Evolutionary conservation across 495 filamentous ascomycete genomes (phyloP).

Genomic region (Friedmanniomyces endolithicus): DNA sequence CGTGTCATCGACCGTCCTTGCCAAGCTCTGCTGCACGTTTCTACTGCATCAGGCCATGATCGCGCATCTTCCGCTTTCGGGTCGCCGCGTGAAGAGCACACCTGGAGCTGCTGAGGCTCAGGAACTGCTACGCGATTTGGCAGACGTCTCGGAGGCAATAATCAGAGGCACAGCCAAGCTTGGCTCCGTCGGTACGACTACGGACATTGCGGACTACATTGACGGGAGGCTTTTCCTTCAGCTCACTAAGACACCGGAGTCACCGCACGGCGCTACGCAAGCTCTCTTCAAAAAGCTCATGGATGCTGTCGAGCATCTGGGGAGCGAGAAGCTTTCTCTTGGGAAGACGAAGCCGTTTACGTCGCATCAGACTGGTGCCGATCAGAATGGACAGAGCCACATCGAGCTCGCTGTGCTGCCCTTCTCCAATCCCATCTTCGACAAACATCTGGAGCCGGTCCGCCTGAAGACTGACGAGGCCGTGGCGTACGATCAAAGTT

Average conservation of each 20-base stretch:
- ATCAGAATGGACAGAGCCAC: neutral
- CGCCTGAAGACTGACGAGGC: slow-evolving; percentile 32
- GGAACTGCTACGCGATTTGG: neutral
- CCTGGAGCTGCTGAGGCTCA: slow-evolving; percentile 1
- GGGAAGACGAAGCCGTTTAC: neutral
- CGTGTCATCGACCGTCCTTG: neutral
- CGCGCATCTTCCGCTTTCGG: slow-evolving; percentile 5
- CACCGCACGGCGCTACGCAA: neutral
- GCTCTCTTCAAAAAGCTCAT: neutral
- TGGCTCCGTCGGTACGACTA: slow-evolving; percentile 7
- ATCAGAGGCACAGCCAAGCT: neutral
- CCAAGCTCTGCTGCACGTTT: slow-evolving; percentile 6
- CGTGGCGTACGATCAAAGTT: slow-evolving; percentile 7
- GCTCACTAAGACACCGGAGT: neutral
- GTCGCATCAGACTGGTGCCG: neutral
- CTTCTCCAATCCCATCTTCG: slow-evolving; percentile 47
- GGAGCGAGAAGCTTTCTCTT: neutral
- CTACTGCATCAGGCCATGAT: slow-evolving; percentile 15
- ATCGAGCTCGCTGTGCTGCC: slow-evolving; percentile 38
- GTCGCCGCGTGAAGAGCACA: slow-evolving; percentile 3
- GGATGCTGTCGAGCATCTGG: neutral
- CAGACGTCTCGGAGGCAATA: neutral
- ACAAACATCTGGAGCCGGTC: slow-evolving; percentile 45
- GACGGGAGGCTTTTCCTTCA: slow-evolving; percentile 47
- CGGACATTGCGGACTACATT: slow-evolving; percentile 49